Evolutionary conservation across 169 alveolate species (phyloP).

Genomic region (Cryptosporidium muris): DNA sequence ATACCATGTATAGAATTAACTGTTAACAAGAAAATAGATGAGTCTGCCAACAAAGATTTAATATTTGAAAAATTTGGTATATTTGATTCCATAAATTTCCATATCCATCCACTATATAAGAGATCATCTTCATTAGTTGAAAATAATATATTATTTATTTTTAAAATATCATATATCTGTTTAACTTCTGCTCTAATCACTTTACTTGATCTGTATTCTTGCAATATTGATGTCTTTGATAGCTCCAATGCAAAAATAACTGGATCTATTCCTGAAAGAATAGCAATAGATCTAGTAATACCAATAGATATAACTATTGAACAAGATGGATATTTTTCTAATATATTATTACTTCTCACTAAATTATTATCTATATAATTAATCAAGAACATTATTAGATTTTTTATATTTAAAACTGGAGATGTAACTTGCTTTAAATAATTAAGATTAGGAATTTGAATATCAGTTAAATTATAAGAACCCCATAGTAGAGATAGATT

Average conservation of each 20-base stretch:
- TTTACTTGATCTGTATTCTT: constrained; percentile 3
- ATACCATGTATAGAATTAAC: not conserved
- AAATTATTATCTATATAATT: constrained; percentile 16
- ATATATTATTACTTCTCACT: not conserved
- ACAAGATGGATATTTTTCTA: constrained; percentile 21
- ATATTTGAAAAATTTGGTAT: not conserved
- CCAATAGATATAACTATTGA: not conserved
- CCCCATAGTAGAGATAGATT: constrained; percentile 26
- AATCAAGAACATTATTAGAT: not conserved
- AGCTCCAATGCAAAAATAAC: constrained; percentile 9
- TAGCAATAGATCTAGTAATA: constrained; percentile 5
- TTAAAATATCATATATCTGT: constrained; percentile 2
- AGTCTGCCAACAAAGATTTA: not conserved
- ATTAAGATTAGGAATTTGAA: constrained; percentile 10
- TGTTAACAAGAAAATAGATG: constrained; percentile 3
- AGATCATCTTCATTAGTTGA: not conserved
- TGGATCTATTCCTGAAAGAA: constrained; percentile 13
- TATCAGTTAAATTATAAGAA: constrained; percentile 14
- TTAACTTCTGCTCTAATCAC: not conserved
- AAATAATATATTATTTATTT: not conserved
- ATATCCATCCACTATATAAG: constrained; percentile 2
- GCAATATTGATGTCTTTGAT: constrained; percentile 17
- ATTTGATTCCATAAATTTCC: not conserved
- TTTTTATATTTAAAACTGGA: constrained; percentile 22
- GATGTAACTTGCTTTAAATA: constrained; percentile 7